These are phyloP conservation scores for Hortaea werneckii DNA, from an alignment of 2,329 filamentous ascomycete genomes.

Conservation along the genomic window DNA sequence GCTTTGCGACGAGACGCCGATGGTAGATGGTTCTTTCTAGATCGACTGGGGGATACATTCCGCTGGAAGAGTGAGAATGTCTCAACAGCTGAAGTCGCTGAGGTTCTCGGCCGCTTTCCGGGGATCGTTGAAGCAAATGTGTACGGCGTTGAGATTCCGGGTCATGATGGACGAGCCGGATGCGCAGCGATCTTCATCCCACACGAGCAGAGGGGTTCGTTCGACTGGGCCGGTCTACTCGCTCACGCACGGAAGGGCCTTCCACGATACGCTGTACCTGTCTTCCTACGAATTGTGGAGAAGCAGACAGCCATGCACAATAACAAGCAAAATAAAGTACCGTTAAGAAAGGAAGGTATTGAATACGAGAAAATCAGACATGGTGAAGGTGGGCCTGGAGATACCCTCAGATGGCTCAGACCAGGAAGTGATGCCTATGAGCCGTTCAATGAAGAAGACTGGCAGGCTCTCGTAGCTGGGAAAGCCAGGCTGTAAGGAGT, in stretches of 20 bases:
- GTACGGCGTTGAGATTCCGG: slow-evolving; percentile 39
- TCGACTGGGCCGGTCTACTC: slow-evolving; percentile 52
- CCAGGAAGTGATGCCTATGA: slow-evolving; percentile 16
- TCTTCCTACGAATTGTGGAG: slow-evolving; percentile 57
- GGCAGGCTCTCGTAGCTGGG: background rate
- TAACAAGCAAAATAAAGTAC: slow-evolving; percentile 71
- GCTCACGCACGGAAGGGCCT: slow-evolving; percentile 49
- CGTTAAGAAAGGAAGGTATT: slow-evolving; percentile 56
- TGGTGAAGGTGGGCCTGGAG: slow-evolving; percentile 32
- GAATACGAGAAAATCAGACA: slow-evolving; percentile 43
- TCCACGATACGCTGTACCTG: slow-evolving; percentile 64
- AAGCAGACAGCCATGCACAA: slow-evolving; percentile 55
- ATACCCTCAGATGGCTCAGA: slow-evolving; percentile 44
- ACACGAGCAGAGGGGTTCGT: slow-evolving; percentile 35
- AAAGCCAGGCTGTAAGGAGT: slow-evolving; percentile 2
- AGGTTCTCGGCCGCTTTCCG: slow-evolving; percentile 35
- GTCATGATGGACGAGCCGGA: slow-evolving; percentile 42
- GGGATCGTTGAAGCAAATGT: slow-evolving; percentile 39
- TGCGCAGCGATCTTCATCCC: slow-evolving; percentile 50
- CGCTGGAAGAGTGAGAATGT: slow-evolving; percentile 43
- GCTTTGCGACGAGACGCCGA: slow-evolving; percentile 34
- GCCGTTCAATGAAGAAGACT: background rate
- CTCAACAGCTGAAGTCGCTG: slow-evolving; percentile 37
- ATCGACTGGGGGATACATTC: slow-evolving; percentile 39
- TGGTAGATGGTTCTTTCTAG: slow-evolving; percentile 40